Evolutionary conservation across 306 rosid genomes (phyloP), one percentile per base, ranked within the genome.

Genomic region (Citrullus amarus): DNA sequence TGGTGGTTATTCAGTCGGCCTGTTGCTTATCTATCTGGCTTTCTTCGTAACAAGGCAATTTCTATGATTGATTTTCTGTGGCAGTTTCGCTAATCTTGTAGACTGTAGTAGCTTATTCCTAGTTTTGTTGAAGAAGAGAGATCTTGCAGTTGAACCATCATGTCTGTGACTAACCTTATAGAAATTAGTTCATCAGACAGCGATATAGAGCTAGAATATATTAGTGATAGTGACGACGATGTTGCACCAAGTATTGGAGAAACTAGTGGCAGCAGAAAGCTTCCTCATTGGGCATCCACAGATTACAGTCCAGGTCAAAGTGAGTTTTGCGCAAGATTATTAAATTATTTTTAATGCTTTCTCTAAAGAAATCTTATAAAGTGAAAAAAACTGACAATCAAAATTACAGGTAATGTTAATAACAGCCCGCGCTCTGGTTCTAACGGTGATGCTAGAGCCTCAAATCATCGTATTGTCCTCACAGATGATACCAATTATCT

Each of bases 101-200:
- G 1, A 25, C 28, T 25, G 28, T 68, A 14, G 73, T 82, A 85
- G 65, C 83, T 87, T 69, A 77, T 82, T 79, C 81, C 81, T 81
- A 36, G 79, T 78, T 81, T 81, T 82, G 80, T 68, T 20, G 79
- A 73, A 81, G 78, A 62, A 80, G 65, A 85, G 67, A 79, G 71
- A 79, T 74, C 62, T 82, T 61, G 76, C 69, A 58, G 62, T 80
- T 38, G 75, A 63, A 84, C 84, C 58, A 80, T 22, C 77, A 92
- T 89, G 92, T 89, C 66, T 50, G 81, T 79, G 73, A 30, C 28
- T 51, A 81, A 78, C 1, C 61, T 12, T 46, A 91, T 95, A 85
- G 88, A 84, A 75, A 88, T 93, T 65, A 92, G 88, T 87, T 95
- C 97, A 34, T 92, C 97, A 0, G 99, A 95, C 83, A 93, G 92